Evolutionary conservation across 805 yeast genomes (phyloP), one percentile per base, ranked within the genome.

Genomic region (Suhomyces canberraensis): DNA sequence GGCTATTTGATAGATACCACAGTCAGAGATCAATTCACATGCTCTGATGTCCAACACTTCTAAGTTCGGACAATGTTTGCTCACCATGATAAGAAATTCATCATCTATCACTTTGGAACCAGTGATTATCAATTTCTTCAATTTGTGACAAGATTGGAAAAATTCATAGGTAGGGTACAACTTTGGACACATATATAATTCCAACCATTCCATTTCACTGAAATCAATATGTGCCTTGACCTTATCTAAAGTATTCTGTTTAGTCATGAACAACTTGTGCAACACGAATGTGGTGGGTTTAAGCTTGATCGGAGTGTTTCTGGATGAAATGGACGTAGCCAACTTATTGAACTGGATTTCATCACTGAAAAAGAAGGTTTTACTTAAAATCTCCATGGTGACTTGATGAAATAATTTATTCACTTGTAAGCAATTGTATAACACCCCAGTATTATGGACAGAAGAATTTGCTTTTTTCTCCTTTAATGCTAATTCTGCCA

Each of bases 171-270:
- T 63, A 3, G 95, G 95, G 6, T 72, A 50, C 20, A 85, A 53
- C 30, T 69, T 71, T 5, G 96, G 91, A 53, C 96, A 88, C 51
- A 90, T 83, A 60, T 84, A 87, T 48, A 88, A 69, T 56, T 89
- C 95, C 20, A 89, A 64, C 84, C 84, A 78, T 46, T 71, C 68
- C 29, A 88, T 55, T 29, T 69, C 62, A 3, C 72, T 65, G 25
- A 79, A 77, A 20, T 73, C 56, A 4, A 71, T 44, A 4, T 48
- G 36, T 14, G 56, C 51, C 2, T 75, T 60, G 7, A 81, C 50
- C n/a, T 49, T 31, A 16, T 80, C 80, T 17, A 86, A 47, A 16
- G 80, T 73, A 9, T 55, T 44, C 52, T 82, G 88, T 35, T 61
- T 66, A 2, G 78, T 71, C 37, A 69, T 70, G 29, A 71, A 66